Conservation (phyloP, 2,329 filamentous ascomycete genomes). For the Talaromyces sp. region DNA sequence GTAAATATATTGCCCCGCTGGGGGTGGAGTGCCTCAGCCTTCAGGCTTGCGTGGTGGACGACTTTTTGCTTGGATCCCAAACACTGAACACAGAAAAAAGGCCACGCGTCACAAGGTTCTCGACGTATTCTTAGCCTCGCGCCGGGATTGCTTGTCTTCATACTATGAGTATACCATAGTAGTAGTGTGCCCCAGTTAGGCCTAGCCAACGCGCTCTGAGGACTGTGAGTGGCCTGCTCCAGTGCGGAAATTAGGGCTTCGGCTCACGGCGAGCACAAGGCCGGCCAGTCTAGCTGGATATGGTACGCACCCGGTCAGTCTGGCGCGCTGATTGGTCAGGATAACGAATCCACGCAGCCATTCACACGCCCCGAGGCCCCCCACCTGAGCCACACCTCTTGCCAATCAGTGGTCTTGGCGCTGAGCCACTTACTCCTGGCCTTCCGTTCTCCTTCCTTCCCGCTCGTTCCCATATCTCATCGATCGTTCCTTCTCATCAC, state of each 20-base stretch:
- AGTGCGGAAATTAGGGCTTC: neutral
- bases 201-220: neutral
- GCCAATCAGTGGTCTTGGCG: constrained; percentile 4
- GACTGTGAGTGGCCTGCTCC: neutral
- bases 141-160: neutral
- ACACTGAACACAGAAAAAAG: neutral
- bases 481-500: neutral
- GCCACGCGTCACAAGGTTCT: neutral
- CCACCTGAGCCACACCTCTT: neutral
- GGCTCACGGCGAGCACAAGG: neutral
- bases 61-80: neutral
- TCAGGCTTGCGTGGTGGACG: neutral
- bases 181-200: neutral
- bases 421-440: neutral
- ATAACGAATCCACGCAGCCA: neutral
- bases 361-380: neutral
- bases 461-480: neutral
- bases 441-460: too few relatives aligned
- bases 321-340: neutral
- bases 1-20: neutral
- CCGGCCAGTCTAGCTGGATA: neutral
- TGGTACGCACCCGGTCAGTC: neutral
- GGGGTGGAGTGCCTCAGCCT: neutral
- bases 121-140: neutral
- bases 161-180: too few relatives aligned